Percentiles rank a stretch among this genome's conserved stretches.
Evolutionary conservation across 495 filamentous ascomycete genomes (phyloP).

Genomic region (Neurospora africana): DNA sequence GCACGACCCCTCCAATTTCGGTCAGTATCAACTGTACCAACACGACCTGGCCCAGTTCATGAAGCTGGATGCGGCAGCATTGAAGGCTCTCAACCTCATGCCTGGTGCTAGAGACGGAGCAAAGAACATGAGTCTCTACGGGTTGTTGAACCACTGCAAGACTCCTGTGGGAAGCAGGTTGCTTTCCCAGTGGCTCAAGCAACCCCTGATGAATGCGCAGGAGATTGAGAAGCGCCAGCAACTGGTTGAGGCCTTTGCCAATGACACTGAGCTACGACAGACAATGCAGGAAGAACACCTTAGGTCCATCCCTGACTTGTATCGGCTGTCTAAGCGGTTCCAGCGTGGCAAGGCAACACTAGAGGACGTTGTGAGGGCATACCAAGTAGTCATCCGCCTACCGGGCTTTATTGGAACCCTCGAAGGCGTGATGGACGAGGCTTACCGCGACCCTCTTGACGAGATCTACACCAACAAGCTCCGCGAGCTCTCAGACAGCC

Average conservation of each 20-base stretch:
- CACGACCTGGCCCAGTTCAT: slow-evolving; percentile 96
- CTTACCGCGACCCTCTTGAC: slow-evolving; percentile 80
- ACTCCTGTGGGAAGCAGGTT: slow-evolving; percentile 86
- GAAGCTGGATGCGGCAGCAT: slow-evolving; percentile 92
- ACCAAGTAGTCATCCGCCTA: slow-evolving; percentile 85
- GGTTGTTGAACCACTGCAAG: slow-evolving; percentile 94
- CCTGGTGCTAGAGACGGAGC: slow-evolving; percentile 86
- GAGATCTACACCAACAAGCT: slow-evolving; percentile 81
- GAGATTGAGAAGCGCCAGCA: slow-evolving; percentile 90
- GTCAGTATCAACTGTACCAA: slow-evolving; percentile 93
- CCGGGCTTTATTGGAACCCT: slow-evolving; percentile 83
- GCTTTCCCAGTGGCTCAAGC: slow-evolving; percentile 94
- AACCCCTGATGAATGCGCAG: slow-evolving; percentile 83
- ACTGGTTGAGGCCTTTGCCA: slow-evolving; percentile 89
- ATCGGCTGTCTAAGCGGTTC: slow-evolving; percentile 87
- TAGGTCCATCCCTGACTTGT: slow-evolving; percentile 86
- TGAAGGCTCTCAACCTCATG: slow-evolving; percentile 94
- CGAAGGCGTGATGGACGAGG: slow-evolving; percentile 90
- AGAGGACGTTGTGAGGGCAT: slow-evolving; percentile 91
- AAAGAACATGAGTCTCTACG: slow-evolving; percentile 96
- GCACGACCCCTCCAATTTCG: slow-evolving; percentile 87
- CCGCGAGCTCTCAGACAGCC: slow-evolving; percentile 58
- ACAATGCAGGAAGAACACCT: slow-evolving; percentile 98
- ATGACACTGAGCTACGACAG: slow-evolving; percentile 87
- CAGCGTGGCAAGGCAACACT: slow-evolving; percentile 82